Base-by-base conservation (phyloP, 495 filamentous ascomycete genomes). In the Thozetella sp. region DNA sequence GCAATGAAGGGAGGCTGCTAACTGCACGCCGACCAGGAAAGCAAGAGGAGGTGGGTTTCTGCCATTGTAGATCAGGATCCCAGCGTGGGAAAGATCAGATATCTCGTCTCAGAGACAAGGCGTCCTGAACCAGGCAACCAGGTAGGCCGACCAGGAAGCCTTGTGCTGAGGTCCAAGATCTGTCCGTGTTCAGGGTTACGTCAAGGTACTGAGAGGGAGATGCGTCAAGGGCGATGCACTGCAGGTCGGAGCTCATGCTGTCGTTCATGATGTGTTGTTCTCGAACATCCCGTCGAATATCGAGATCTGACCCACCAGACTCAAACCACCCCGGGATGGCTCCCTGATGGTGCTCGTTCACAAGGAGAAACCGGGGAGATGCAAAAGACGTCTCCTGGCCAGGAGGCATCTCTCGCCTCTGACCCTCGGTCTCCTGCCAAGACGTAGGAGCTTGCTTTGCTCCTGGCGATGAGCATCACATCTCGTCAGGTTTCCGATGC, bases 41-140 rank as follows among this genome's bases (percentile, higher is more conserved):
- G 4, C 43, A n/a, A 15, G 4, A n/a, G 11, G 43, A 11, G 9
- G 43, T 20, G 11, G 10, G 12, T 48, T 48, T 19, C 43, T 20
- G 43, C 20, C 43, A 4, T 48, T 48, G 43, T 19, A 9, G 43
- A 48, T 48, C 43, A 48, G n/a, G 3, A 48, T 19, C 43, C n/a
- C 43, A 48, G 43, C n/a, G 43, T 48, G 43, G 43, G n/a, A 48
- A 48, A 48, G 43, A 48, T 48, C 43, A 48, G 43, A 48, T 48
- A 19, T 20, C 43, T 20, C 12, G 43, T 48, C 43, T 48, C 43
- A 48, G 43, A 48, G 11, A 48, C n/a, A 10, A 20, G 43, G 43
- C n/a, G 9, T 48, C 43, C n/a, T n/a, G n/a, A n/a, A n/a, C n/a
- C n/a, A n/a, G n/a, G n/a, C 12, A 48, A 48, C 43, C 43, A 48